A percentile compares a stretch with the other conserved stretches of the same genome.
phyloP scores from a whole-genome alignment of 169 alveolate species.

The Plasmodium fragile region DNA sequence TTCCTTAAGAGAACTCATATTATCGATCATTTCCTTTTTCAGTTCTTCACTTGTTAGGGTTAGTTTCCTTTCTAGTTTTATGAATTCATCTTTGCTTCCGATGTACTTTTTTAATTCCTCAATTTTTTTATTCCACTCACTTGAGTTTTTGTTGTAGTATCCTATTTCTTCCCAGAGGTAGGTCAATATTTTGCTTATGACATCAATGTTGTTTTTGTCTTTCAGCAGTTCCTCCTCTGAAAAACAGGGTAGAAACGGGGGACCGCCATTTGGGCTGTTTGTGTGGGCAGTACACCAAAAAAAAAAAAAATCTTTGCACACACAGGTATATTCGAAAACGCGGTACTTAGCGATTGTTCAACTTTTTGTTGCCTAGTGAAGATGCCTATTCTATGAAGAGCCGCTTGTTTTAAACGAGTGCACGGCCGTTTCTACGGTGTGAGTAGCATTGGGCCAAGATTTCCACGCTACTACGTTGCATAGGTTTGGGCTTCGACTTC shows the following conservation, averaged over 20 bases:
- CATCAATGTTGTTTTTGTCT: conserved; percentile 57
- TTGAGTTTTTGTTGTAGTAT: conserved; percentile 49
- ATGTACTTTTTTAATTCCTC: conserved; percentile 46
- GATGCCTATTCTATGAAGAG: neutral
- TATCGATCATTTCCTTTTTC: conserved; percentile 60
- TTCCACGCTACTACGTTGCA: neutral
- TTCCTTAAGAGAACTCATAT: conserved; percentile 65
- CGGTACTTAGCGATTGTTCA: neutral
- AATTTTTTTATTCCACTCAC: conserved; percentile 59
- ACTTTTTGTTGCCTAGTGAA: neutral
- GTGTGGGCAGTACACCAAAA: neutral
- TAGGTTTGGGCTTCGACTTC: neutral
- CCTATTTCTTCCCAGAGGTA: conserved; percentile 40
- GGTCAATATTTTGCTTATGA: conserved; percentile 23
- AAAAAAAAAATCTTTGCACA: neutral
- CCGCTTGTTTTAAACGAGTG: neutral
- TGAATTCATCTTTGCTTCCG: conserved; percentile 52
- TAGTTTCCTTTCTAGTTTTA: conserved; percentile 54
- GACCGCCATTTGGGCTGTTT: neutral
- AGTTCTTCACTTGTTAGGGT: conserved; percentile 65
- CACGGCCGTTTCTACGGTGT: neutral
- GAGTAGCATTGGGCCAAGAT: neutral
- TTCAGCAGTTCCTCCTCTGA: conserved; percentile 27
- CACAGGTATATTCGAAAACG: neutral
- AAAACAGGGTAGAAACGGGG: neutral